Evolutionary conservation across 345 rosid species (phyloP).

Genomic region (Zanthoxylum bungeanum): DNA sequence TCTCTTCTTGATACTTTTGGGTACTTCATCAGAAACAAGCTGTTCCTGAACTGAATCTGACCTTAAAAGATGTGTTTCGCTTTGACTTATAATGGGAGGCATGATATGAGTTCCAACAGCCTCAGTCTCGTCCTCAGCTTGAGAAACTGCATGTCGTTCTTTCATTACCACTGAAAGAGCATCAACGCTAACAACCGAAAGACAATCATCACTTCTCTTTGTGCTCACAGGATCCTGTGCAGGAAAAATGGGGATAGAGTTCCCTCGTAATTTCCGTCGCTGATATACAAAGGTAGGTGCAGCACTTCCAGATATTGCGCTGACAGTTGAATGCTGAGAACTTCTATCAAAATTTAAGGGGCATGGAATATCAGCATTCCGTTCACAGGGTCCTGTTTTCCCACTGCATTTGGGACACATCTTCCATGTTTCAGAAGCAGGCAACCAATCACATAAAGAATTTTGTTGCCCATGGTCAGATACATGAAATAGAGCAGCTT

Average conservation of each 20-base stretch:
- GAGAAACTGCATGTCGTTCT: conserved; percentile 31
- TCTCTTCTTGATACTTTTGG: conserved; percentile 30
- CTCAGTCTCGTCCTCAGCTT: conserved; percentile 17
- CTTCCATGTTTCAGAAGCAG: conserved; percentile 37
- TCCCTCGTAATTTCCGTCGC: conserved; percentile 47
- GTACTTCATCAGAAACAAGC: conserved; percentile 32
- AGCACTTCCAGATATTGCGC: conserved; percentile 37
- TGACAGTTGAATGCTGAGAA: conserved; percentile 37
- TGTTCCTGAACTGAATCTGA: conserved; percentile 24
- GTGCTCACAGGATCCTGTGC: conserved; percentile 25
- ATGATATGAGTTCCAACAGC: conserved; percentile 17
- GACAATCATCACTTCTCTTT: conserved; percentile 38
- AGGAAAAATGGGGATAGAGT: conserved; percentile 25
- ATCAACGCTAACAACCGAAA: conserved; percentile 43
- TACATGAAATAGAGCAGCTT: conserved; percentile 33
- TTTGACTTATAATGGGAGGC: conserved; percentile 17
- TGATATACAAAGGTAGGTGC: conserved; percentile 47
- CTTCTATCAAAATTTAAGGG: conserved; percentile 29
- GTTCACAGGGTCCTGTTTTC: not conserved
- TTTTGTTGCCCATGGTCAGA: conserved; percentile 33
- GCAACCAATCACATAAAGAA: conserved; percentile 33
- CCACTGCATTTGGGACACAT: conserved; percentile 48
- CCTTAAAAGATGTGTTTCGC: conserved; percentile 19
- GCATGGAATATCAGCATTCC: conserved; percentile 31
- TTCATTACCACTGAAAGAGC: conserved; percentile 33